A percentile compares a stretch with the other conserved stretches of the same genome.
Evolutionary conservation across 306 rosid species (phyloP).

Genomic region (Alnus rubra): DNA sequence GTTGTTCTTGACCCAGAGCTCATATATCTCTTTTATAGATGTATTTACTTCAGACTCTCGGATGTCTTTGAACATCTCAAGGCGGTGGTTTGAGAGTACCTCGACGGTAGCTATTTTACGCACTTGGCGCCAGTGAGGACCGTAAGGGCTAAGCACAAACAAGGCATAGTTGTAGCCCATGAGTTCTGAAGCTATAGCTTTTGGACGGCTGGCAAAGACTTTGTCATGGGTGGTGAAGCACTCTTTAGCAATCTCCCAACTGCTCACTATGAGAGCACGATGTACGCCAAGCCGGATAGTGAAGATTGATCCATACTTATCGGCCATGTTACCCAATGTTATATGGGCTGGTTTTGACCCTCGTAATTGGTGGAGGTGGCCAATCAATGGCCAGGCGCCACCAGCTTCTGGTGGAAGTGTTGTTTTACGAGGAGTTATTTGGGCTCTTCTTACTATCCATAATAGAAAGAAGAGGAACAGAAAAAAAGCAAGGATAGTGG

Average conservation of each 20-base stretch:
- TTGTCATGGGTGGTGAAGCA: constrained; percentile 26
- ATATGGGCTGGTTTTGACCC: constrained; percentile 23
- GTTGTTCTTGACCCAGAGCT: neutral
- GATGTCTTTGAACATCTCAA: no score
- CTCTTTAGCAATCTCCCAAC: constrained; percentile 31
- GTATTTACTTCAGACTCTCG: neutral
- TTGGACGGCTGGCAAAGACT: neutral
- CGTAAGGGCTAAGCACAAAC: constrained; percentile 9
- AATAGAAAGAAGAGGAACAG: constrained; percentile 20
- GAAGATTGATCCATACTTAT: constrained; percentile 32
- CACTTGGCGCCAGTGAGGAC: neutral
- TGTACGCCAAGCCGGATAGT: constrained; percentile 27
- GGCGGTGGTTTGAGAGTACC: no score
- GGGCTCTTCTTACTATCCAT: neutral
- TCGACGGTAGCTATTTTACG: no score
- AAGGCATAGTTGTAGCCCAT: no score
- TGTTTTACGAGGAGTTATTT: neutral
- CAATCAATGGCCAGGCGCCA: constrained; percentile 44
- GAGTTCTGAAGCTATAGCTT: no score
- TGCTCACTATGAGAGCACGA: constrained; percentile 19
- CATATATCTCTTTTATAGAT: constrained; percentile 25
- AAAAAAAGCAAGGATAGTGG: neutral
- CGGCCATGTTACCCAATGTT: constrained; percentile 21
- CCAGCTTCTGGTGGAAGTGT: constrained; percentile 30
- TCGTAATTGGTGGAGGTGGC: constrained; percentile 37